Evolutionary conservation across 2,329 filamentous ascomycete species (phyloP), one percentile per base, ranked within the genome.

Genomic region (Fusarium metavorans): DNA sequence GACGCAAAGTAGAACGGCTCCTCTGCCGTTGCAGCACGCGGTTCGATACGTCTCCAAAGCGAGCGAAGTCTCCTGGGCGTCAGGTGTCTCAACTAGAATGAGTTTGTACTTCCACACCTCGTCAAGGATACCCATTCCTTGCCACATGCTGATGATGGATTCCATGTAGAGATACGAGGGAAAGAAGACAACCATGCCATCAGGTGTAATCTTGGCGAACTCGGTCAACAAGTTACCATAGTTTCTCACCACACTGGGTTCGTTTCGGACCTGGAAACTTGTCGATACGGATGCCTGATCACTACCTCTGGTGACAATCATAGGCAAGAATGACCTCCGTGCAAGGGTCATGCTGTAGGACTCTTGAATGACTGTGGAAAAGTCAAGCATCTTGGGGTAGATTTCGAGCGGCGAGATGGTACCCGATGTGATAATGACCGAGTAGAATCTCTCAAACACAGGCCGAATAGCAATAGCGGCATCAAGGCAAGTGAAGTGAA

Each of bases 141-240:
- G 97, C 97, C 97, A 99, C 92, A 98, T 98, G 82, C 93, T 96
- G 82, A 99, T 98, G 81, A 98, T 98, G 62, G 93, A 97, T 82
- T 99, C 97, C 97, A 99, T 98, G 85, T 99, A 99, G 2, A 99
- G 89, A 79, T 99, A 99, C 0, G 95, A 98, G 0, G 97, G 97
- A 82, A 99, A 99, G 87, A 99, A 99, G 43, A 99, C 97, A n/a
- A 99, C 97, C 83, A 99, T 92, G 35, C 97, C 97, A 79, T 99
- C 97, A 0, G 97, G 97, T 0, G 97, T 99, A 74, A 98, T 92
- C 82, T 96, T 97, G 64, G 95, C 94, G 81, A 99, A 98, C 81
- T 99, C 97, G 9, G 95, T 97, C 35, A 99, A 87, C 2, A 99
- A 88, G 74, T 93, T 97, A 52, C 97, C 97, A 78, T 98, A 99